Conservation (phyloP, 352 stramenopile species). For the Aphanomyces astaci region DNA sequence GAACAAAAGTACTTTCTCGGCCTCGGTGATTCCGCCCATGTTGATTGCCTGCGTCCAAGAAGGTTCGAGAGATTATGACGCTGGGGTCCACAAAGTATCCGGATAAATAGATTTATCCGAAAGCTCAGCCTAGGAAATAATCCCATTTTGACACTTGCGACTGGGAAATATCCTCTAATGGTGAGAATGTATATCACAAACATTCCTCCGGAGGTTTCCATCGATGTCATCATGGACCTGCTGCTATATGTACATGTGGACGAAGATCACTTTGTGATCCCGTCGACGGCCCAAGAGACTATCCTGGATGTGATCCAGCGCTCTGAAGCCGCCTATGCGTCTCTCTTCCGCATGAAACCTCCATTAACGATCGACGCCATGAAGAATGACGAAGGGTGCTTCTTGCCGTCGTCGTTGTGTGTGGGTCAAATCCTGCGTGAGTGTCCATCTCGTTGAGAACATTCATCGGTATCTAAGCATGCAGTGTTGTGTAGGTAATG, state of each 20-base stretch:
- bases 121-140: background rate
- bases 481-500: background rate
- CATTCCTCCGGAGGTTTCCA: too few relatives aligned
- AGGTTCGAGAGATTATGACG: constrained; percentile 8
- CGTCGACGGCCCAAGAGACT: background rate
- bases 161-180: too few relatives aligned
- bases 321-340: constrained; percentile 10
- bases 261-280: constrained; percentile 7
- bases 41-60: background rate
- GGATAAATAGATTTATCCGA: constrained; percentile 2
- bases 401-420: background rate
- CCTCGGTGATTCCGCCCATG: background rate
- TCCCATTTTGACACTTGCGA: background rate
- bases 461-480: too few relatives aligned
- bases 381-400: background rate
- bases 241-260: constrained; percentile 11
- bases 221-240: background rate
- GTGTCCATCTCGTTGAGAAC: too few relatives aligned
- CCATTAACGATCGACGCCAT: constrained; percentile 2
- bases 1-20: constrained; percentile 11
- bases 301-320: background rate
- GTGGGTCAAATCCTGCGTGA: background rate
- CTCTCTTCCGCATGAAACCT: constrained; percentile 3
- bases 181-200: too few relatives aligned
- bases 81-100: background rate